A percentile compares a stretch with the other conserved stretches of the same genome.
phyloP scores from a whole-genome alignment of 352 stramenopile species.

The Phytophthora palmivora region DNA sequence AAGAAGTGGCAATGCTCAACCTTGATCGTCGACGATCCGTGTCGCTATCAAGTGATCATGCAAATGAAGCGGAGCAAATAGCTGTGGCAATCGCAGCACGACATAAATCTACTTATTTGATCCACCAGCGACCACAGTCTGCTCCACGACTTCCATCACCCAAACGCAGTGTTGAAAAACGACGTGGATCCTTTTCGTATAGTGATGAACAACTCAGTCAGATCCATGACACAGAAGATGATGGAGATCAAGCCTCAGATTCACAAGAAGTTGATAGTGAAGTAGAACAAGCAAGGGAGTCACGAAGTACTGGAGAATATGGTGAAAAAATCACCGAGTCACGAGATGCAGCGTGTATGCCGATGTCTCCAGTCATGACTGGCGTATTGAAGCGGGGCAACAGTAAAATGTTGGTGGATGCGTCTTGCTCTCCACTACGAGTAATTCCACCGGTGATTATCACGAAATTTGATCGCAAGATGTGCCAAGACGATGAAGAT shows the following conservation, averaged over 20 bases:
- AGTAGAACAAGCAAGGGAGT: constrained; percentile 5
- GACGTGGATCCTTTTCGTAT: constrained; percentile 31
- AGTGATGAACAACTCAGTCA: constrained; percentile 1
- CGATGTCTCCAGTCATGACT: constrained; percentile 16
- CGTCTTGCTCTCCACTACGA: constrained; percentile 38
- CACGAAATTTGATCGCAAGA: background rate
- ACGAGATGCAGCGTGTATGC: constrained; percentile 21
- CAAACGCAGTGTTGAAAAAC: constrained; percentile 32
- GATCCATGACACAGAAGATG: constrained; percentile 4
- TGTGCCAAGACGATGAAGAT: background rate
- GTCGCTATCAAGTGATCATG: constrained; percentile 6
- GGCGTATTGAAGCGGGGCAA: constrained; percentile 21
- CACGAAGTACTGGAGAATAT: constrained; percentile 8
- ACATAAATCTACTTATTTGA: constrained; percentile 16
- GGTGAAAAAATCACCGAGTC: constrained; percentile 5
- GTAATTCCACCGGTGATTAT: constrained; percentile 27
- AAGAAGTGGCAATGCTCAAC: constrained; percentile 87
- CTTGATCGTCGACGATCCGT: constrained; percentile 46
- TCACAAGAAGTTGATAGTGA: constrained; percentile 9
- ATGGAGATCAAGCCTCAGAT: constrained; percentile 4
- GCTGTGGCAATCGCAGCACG: constrained; percentile 30
- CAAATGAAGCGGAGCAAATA: constrained; percentile 29
- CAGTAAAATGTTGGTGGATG: constrained; percentile 33
- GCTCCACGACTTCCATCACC: constrained; percentile 30
- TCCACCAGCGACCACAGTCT: constrained; percentile 34